Percentiles rank a stretch among this genome's conserved stretches.
Evolutionary conservation across 305 asterid species (phyloP).

Genomic region (Petunia hybrid): DNA sequence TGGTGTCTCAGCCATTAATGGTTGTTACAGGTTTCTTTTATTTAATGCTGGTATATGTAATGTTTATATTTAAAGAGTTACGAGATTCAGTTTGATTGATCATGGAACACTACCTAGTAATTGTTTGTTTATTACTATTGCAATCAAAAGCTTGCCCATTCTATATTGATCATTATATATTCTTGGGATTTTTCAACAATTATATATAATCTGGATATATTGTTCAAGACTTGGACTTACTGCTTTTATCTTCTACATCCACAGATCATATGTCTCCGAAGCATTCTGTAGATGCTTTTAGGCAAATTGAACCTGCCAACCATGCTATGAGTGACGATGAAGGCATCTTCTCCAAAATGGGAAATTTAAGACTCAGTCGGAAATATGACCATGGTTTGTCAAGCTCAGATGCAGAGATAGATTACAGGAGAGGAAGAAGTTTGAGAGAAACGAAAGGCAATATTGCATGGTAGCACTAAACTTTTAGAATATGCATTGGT

Average conservation of each 20-base stretch:
- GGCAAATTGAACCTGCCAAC: constrained; percentile 46
- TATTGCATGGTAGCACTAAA: constrained; percentile 49
- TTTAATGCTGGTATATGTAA: constrained; percentile 16
- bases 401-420: constrained; percentile 87
- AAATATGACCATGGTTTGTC: constrained; percentile 68
- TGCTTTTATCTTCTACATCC: constrained; percentile 31
- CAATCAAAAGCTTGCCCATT: neutral
- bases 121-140: neutral
- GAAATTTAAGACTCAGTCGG: constrained; percentile 58
- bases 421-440: constrained; percentile 88
- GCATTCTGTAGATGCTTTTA: constrained; percentile 49
- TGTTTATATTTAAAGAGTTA: neutral
- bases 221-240: constrained; percentile 18
- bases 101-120: neutral
- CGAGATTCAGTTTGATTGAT: constrained; percentile 13
- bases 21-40: neutral
- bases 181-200: neutral
- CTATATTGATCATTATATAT: neutral
- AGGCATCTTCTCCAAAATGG: constrained; percentile 64
- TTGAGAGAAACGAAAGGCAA: constrained; percentile 72
- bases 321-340: constrained; percentile 68
- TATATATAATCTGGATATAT: neutral
- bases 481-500: constrained; percentile 33
- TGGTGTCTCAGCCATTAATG: neutral
- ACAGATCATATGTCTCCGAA: constrained; percentile 61